phyloP scores from a whole-genome alignment of 805 yeast genomes.

The Candida endomychidarum region DNA sequence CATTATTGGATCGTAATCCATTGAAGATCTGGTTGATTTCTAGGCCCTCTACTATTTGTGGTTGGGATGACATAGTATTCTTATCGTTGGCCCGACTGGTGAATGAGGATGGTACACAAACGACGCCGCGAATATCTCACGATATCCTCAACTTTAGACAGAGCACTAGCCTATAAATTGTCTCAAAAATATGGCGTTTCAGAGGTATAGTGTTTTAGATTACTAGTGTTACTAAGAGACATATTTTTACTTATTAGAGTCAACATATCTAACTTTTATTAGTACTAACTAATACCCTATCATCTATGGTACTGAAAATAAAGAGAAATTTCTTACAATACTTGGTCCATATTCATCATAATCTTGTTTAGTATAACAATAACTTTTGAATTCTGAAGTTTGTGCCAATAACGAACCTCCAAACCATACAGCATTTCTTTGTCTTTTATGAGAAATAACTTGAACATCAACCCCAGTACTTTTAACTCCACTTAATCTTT shows the following conservation, averaged over 20 bases:
- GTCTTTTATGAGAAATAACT: conserved; percentile 95
- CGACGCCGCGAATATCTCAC: neutral
- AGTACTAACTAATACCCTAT: neutral
- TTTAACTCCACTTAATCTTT: conserved; percentile 68
- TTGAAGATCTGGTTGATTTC: conserved; percentile 53
- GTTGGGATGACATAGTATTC: conserved; percentile 23
- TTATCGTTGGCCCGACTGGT: neutral
- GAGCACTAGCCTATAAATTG: too few species aligned
- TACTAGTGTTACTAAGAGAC: too few species aligned
- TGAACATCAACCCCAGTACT: conserved; percentile 96
- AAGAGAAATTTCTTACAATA: conserved; percentile 94
- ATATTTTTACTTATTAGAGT: too few species aligned
- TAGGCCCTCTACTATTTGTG: conserved; percentile 46
- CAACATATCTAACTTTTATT: conserved; percentile 5
- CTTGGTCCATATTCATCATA: conserved; percentile 98
- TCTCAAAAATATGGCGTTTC: too few species aligned
- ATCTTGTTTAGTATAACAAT: conserved; percentile 95
- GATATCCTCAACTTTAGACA: too few species aligned
- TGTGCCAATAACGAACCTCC: conserved; percentile 97
- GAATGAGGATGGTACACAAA: neutral
- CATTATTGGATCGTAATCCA: conserved; percentile 47
- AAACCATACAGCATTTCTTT: conserved; percentile 98
- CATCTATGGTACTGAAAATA: conserved; percentile 78
- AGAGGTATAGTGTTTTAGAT: too few species aligned
- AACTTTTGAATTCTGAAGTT: conserved; percentile 93